Base-by-base conservation (phyloP, 2,329 filamentous ascomycete species). In the Monilinia aucupariae region DNA sequence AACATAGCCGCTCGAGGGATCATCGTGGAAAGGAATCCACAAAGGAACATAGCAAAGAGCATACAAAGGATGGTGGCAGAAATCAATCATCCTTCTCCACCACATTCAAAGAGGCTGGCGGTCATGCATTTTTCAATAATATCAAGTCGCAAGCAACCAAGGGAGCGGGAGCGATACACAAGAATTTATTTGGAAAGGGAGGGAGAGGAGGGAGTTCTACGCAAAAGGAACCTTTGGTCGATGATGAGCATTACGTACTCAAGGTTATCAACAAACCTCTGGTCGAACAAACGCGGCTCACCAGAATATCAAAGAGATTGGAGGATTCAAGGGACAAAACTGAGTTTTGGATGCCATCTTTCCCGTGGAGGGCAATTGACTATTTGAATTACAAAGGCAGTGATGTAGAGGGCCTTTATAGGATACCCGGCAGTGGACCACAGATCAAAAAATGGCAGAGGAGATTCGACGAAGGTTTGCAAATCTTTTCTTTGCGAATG, bases 261-360 rank as follows among this genome's bases (percentile, higher is more conserved):
- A 91, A 89, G 69, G 86, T 96, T 50, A 91, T 97, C 74, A 96
- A 94, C 71, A 80, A 90, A 56, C 91, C 92, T 1, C 79, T 97
- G 37, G 82, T 96, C 32, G 89, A 96, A 74, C 93, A 97, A 76
- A 92, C 92, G 8, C 86, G 93, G n/a, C 80, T 87, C 67, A 97
- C 93, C 0, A 85, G 93, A 67, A 97, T 97, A 73, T 96, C 92
- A 9, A 96, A 93, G 76, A 85, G 89, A 37, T 79, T 97, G 50
- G 91, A 96, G 72, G 85, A 90, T 65, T 96, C 92, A 12, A 85
- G 88, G 66, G 93, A 97, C 73, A 97, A 97, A 80, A 97, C 93
- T 0, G 93, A 97, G 73, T 97, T 96, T 73, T 97, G 93, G 93
- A 96, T 97, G 92, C 93, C 93, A 15, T 90, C 92, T 8, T 87